Base-by-base conservation (phyloP, 352 stramenopile genomes). In the Globisporangium ultimum region DNA sequence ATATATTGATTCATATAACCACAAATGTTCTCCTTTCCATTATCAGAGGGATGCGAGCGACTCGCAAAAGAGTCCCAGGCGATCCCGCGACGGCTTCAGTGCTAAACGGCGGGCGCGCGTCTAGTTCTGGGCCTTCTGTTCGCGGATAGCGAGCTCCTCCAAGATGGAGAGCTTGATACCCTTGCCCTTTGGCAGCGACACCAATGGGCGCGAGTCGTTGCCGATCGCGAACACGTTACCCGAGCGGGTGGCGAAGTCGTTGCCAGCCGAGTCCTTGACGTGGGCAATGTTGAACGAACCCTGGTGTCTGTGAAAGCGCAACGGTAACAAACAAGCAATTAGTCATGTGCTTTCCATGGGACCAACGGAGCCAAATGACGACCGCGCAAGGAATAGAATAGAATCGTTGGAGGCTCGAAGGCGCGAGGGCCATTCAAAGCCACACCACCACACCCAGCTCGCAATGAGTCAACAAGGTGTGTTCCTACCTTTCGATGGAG, bases 281-380 rank as follows among this genome's bases (percentile, higher is more conserved):
- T 98, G 97, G 51, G 98, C 95, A 86, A 99, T 99, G 72, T 98
- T 97, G 87, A 99, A 99, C 60, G 95, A 98, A 80, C 97, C 97
- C 67, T 98, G 90, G 86, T 99, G 97, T 77, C 93, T 97, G 63
- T 40, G 36, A 49, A 78, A 34, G 36, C 64, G 60, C 43, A 54
- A 72, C 24, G 67, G 22, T 61, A 28, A 65, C 51, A 32, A 61
- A 70, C 17, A 78, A 15, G 38, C 15, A 18, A 32, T 60, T 21
- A 60, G 45, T 43, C 21, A 60, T 32, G 24, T 21, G 32, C 43
- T 18, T 12, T 9, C 43, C 36, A 32, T 5, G 43, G 50, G 28
- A 42, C 14, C 9, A 48, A 3, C 36, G 51, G 24, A 60, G 5
- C 52, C 43, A 41, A 32, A 21, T 21, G 14, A n/a, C 38, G 40